Evolutionary conservation across 164 flowering plant genomes (phyloP), one percentile per base, ranked within the genome.

Genomic region (Umbilicus rupestris): DNA sequence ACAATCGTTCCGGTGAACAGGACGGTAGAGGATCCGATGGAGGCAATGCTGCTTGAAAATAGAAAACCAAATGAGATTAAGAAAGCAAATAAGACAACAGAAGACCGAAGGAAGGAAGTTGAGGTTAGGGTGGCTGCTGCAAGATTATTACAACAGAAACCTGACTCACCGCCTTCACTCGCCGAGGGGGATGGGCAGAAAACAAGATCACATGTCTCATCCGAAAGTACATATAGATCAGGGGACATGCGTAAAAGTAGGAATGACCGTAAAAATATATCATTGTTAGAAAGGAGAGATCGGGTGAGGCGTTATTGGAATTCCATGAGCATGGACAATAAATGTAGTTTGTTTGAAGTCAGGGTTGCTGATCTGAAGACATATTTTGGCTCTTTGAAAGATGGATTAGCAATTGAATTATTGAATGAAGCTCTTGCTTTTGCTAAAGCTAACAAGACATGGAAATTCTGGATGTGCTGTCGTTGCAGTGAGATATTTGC

Each of bases 71-170:
- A 92, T 79, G 99, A 95, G 84, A 95, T 95, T 28, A 92, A 89
- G 81, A 95, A 95, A 76, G 96, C 88, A 4, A 90, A 83, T 14
- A 95, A 90, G 85, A 95, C 99, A 0, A 81, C 79, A 0, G 97
- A 92, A 69, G 99, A 95, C 77, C 69, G 91, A 39, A 81, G 97
- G 72, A 95, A 88, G 69, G 97, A 95, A 84, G 85, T 95, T 76
- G 97, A 95, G 78, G 99, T 92, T 39, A 82, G 97, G 64, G 97
- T 95, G 26, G 96, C 97, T 67, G 99, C 99, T 8, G 97, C 96
- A 0, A 86, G 90, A 76, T 73, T 95, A 68, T 66, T 95, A 83
- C 99, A 95, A 81, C 97, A 95, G 78, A 81, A 89, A 66, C 77
- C 85, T 2, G 95, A 83, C 65, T 69, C 75, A 0, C 68, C 79